Evolutionary conservation across 306 rosid genomes (phyloP), one percentile per base, ranked within the genome.

Genomic region (Rosa rugosa): DNA sequence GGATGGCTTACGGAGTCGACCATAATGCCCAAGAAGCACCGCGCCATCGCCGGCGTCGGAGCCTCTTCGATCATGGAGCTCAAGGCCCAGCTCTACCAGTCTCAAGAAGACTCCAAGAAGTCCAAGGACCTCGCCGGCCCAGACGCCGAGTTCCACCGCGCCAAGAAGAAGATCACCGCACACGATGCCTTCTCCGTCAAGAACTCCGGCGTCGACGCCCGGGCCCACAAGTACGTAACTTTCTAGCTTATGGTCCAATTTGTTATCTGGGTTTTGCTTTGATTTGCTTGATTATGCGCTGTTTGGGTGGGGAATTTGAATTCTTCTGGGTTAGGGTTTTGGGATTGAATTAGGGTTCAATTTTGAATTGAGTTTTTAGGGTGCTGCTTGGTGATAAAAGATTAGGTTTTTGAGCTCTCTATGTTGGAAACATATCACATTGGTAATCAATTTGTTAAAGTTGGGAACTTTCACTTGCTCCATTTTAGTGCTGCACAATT

Each of bases 1-100:
- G 99, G 99, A 91, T 94, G 99, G 99, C 95, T 94, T 5, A 94
- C 97, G 84, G 99, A 94, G 71, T 92, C 99, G 5, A 65, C 99
- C 60, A 94, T 94, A 14, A 94, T 94, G 99, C 99, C 99, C 44
- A 92, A 85, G 90, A 94, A 92, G 87, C 99, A 92, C 85, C 83
- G 92, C 16, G 90, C 93, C 77, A 94, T 94, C 17, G 83, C 78
- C 13, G 99, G 97, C 18, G 99, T 94, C 5, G 99, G 99, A 6
- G 91, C 97, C 3, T 92, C 99, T 8, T 94, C 97, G 2, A 88
- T 94, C 77, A 63, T 94, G 89, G 99, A 92, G 71, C 89, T 92
- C 77, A 94, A 92, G 84, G 97, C 99, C 22, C 92, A 94, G 69
- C 97, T 94, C 64, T 94, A 91, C 84, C 77, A 88, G 76, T 94